Conservation (phyloP, 768 basidiomycete species). For the Tylopilus rubrobrunneus region DNA sequence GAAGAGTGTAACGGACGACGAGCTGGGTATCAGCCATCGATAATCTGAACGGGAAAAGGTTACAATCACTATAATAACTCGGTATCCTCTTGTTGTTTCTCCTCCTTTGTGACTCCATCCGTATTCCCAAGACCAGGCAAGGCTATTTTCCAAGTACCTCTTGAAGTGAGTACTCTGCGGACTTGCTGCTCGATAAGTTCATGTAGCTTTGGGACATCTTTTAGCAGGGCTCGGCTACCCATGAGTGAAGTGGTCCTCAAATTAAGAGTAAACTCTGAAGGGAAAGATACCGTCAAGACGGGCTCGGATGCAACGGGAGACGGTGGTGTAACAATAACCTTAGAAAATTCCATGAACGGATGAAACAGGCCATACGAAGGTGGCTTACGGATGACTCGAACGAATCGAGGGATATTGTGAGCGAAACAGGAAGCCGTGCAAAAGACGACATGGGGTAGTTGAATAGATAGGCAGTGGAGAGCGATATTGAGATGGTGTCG, state of each 20-base stretch:
- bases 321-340: constrained; percentile 69
- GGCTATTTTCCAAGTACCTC: constrained; percentile 62
- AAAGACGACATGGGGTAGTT: constrained; percentile 83
- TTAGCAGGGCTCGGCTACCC: constrained; percentile 95
- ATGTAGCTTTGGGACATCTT: constrained; percentile 95
- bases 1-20: not conserved
- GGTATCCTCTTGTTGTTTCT: constrained; percentile 14
- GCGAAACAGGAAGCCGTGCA: constrained; percentile 75
- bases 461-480: constrained; percentile 78
- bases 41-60: not conserved
- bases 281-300: constrained; percentile 65
- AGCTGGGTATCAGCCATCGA: not conserved
- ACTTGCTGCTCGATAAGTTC: constrained; percentile 90
- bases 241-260: constrained; percentile 87
- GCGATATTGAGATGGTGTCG: constrained; percentile 79
- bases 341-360: constrained; percentile 2
- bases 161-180: constrained; percentile 54
- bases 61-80: constrained; percentile 1
- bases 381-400: constrained; percentile 62
- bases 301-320: constrained; percentile 49
- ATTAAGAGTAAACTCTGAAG: constrained; percentile 83
- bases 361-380: not conserved
- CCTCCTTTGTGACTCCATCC: constrained; percentile 26
- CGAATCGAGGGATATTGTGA: constrained; percentile 73
- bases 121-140: constrained; percentile 58